Evolutionary conservation across 345 rosid species (phyloP).

Genomic region (Ailanthus altissimus): DNA sequence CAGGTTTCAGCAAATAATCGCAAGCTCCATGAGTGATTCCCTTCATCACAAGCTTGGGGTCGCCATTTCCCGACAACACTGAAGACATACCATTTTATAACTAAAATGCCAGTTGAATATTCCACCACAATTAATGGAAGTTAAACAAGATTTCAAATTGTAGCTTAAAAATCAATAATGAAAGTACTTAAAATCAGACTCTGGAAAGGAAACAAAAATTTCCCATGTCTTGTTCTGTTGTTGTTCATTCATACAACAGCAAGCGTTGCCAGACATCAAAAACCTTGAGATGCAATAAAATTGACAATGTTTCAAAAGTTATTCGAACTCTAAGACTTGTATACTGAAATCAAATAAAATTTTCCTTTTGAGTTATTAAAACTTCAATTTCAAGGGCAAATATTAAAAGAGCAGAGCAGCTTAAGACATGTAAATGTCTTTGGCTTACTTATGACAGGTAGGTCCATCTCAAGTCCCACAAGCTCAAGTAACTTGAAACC

Average conservation of each 20-base stretch:
- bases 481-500: slow-evolving; percentile 83
- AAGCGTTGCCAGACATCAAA: background rate
- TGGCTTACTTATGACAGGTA: slow-evolving; percentile 75
- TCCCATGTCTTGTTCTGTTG: background rate
- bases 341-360: background rate
- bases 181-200: background rate
- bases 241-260: background rate
- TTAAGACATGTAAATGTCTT: slow-evolving; percentile 11
- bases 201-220: background rate
- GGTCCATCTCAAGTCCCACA: slow-evolving; percentile 84
- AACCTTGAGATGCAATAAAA: background rate
- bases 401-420: background rate
- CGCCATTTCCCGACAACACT: slow-evolving; percentile 92
- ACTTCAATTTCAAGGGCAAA: background rate
- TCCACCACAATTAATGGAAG: background rate
- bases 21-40: slow-evolving; percentile 95
- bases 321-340: background rate
- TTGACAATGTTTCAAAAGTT: background rate
- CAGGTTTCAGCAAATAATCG: slow-evolving; percentile 89
- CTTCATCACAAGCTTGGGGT: slow-evolving; percentile 81
- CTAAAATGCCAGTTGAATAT: background rate
- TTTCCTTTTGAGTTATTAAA: background rate
- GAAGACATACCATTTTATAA: slow-evolving; percentile 18
- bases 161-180: background rate
- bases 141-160: background rate